Conservation (phyloP, 148 eudicot species). For the Oxyria digyna region DNA sequence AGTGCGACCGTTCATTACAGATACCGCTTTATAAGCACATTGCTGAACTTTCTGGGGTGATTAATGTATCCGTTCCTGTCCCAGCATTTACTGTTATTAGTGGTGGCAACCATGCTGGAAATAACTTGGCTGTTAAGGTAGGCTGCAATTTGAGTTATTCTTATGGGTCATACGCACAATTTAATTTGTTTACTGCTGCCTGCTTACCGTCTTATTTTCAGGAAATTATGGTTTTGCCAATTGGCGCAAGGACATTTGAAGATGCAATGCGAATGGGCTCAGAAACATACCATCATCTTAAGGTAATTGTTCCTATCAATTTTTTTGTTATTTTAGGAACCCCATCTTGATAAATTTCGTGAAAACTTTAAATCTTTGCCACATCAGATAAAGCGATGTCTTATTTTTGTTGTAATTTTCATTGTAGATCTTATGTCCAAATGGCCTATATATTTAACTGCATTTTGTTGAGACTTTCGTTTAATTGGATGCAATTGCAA, state of each 20-base stretch:
- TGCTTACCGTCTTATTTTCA: constrained; percentile 13
- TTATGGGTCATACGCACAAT: not conserved
- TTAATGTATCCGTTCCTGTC: constrained; percentile 58
- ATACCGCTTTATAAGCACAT: constrained; percentile 88
- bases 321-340: not conserved
- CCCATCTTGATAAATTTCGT: not conserved
- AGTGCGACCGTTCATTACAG: constrained; percentile 26
- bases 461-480: not conserved
- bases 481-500: not conserved
- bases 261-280: constrained; percentile 90
- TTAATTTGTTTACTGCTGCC: not conserved
- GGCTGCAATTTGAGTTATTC: not conserved
- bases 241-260: constrained; percentile 75
- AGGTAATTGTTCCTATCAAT: constrained; percentile 28
- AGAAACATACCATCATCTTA: constrained; percentile 82
- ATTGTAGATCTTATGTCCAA: not conserved
- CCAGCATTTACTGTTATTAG: constrained; percentile 79
- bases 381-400: not conserved
- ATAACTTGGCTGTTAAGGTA: constrained; percentile 80
- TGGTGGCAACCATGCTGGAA: constrained; percentile 92
- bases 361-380: not conserved
- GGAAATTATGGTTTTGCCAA: constrained; percentile 84
- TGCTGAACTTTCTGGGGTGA: constrained; percentile 81
- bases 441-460: not conserved
- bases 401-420: not conserved